Evolutionary conservation across 1,284 basidiomycete genomes (phyloP).

Genomic region (Phellopilus nigrolimitatus): DNA sequence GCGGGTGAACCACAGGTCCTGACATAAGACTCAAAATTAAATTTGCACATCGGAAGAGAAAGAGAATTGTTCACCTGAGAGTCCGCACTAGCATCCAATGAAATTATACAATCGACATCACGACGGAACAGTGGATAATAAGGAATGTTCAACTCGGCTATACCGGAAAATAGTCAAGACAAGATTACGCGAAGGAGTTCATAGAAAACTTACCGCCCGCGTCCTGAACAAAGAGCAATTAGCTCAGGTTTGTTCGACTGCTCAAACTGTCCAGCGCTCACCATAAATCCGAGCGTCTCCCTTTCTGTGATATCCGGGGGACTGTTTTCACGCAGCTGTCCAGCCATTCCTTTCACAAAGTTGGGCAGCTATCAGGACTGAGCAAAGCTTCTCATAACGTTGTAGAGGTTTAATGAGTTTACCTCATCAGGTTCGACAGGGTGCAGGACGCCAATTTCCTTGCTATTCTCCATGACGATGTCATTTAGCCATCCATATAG

Average conservation of each 20-base stretch:
- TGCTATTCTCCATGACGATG: slow-evolving; percentile 32
- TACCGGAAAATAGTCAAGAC: not conserved
- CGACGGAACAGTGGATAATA: slow-evolving; percentile 36
- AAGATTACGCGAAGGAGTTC: not conserved
- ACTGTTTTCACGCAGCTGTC: slow-evolving; percentile 31
- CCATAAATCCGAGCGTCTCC: slow-evolving; percentile 37
- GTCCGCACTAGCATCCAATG: slow-evolving; percentile 39
- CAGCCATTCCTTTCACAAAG: slow-evolving; percentile 36
- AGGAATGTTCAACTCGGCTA: slow-evolving; percentile 37
- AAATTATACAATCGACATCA: slow-evolving; percentile 38
- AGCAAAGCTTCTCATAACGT: slow-evolving; percentile 1
- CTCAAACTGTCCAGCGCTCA: slow-evolving; percentile 4
- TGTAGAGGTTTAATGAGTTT: slow-evolving; percentile 4
- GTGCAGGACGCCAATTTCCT: slow-evolving; percentile 35
- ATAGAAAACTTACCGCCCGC: slow-evolving; percentile 28
- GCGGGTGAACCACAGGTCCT: slow-evolving; percentile 38
- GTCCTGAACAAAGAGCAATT: slow-evolving; percentile 26
- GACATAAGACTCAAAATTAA: not conserved
- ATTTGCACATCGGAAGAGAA: not conserved
- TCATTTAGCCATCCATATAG: slow-evolving; percentile 33
- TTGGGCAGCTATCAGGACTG: slow-evolving; percentile 31
- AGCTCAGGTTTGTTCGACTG: not conserved
- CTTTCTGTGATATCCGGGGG: slow-evolving; percentile 32
- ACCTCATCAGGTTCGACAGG: slow-evolving; percentile 36
- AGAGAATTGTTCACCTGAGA: slow-evolving; percentile 29